Conservation (phyloP, 2,329 filamentous ascomycete genomes). For the Thermothelomyces thermophilus region DNA sequence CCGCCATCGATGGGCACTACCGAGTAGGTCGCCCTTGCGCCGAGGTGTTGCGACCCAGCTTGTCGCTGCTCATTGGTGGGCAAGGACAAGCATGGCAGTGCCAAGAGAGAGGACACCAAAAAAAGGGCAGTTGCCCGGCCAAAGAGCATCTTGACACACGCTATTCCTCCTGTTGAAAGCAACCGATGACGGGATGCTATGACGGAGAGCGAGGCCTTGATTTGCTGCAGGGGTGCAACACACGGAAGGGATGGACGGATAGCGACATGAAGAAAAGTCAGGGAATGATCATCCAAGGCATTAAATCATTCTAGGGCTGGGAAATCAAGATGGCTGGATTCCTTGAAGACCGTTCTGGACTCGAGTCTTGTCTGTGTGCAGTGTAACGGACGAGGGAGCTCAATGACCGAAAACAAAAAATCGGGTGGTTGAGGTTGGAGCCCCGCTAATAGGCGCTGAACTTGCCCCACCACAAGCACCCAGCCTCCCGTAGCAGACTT, state of each 20-base stretch:
- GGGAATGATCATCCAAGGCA: slow-evolving; percentile 1
- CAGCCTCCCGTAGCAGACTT: too few relatives aligned
- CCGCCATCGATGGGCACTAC: slow-evolving; percentile 34
- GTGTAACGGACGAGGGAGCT: not conserved
- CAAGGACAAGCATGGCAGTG: slow-evolving; percentile 21
- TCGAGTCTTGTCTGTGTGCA: not conserved
- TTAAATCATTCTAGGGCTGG: not conserved
- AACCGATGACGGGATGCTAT: not conserved
- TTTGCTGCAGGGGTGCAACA: slow-evolving; percentile 6
- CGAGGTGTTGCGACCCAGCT: slow-evolving; percentile 18
- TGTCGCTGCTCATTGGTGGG: slow-evolving; percentile 26
- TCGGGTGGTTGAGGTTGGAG: slow-evolving; percentile 14
- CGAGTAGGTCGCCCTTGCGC: slow-evolving; percentile 33
- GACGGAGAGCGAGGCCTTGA: not conserved
- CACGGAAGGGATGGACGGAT: slow-evolving; percentile 1
- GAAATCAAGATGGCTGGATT: slow-evolving; percentile 9
- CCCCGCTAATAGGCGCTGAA: not conserved
- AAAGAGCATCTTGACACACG: slow-evolving; percentile 28
- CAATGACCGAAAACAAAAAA: slow-evolving; percentile 8
- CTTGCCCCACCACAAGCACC: not conserved
- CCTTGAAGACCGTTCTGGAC: not conserved
- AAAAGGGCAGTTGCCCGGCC: slow-evolving; percentile 24
- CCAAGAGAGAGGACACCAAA: slow-evolving; percentile 23
- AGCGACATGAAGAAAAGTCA: slow-evolving; percentile 1
- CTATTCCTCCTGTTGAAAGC: not conserved